Conservation (phyloP, 352 stramenopile genomes). For the Pythium biforme region DNA sequence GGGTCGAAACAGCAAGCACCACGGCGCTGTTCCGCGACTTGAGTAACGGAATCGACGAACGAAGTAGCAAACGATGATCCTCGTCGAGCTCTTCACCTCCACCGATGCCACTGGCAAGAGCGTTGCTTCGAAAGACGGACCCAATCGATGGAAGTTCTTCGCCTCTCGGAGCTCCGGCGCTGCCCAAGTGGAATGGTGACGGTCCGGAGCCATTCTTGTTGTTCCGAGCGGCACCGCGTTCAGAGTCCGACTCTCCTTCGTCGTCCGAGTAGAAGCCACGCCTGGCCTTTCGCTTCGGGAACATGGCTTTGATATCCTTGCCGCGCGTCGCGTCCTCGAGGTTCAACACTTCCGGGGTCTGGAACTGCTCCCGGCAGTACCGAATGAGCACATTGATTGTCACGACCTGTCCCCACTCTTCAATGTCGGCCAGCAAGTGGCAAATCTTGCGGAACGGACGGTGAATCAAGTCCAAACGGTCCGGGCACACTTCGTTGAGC, state of each 20-base stretch:
- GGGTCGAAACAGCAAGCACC: constrained; percentile 94
- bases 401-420: constrained; percentile 99
- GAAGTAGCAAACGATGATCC: constrained; percentile 95
- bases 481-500: constrained; percentile 95
- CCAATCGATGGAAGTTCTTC: constrained; percentile 62
- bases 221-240: constrained; percentile 34
- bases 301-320: constrained; percentile 54
- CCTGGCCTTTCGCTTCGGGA: constrained; percentile 71
- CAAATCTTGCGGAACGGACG: constrained; percentile 96
- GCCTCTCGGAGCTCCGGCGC: constrained; percentile 18
- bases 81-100: constrained; percentile 89
- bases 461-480: constrained; percentile 95
- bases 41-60: constrained; percentile 94
- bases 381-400: constrained; percentile 91
- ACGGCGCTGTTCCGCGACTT: constrained; percentile 97
- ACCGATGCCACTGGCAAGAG: constrained; percentile 62
- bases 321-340: constrained; percentile 27
- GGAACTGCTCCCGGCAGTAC: constrained; percentile 97
- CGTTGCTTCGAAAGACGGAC: constrained; percentile 75
- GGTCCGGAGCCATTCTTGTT: constrained; percentile 31
- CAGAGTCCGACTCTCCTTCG: constrained; percentile 88
- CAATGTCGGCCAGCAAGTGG: constrained; percentile 97
- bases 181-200: constrained; percentile 32
- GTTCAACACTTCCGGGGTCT: constrained; percentile 65
- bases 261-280: constrained; percentile 97